Evolutionary conservation across 2,329 filamentous ascomycete genomes (phyloP).

Genomic region (Penicillium sp.): DNA sequence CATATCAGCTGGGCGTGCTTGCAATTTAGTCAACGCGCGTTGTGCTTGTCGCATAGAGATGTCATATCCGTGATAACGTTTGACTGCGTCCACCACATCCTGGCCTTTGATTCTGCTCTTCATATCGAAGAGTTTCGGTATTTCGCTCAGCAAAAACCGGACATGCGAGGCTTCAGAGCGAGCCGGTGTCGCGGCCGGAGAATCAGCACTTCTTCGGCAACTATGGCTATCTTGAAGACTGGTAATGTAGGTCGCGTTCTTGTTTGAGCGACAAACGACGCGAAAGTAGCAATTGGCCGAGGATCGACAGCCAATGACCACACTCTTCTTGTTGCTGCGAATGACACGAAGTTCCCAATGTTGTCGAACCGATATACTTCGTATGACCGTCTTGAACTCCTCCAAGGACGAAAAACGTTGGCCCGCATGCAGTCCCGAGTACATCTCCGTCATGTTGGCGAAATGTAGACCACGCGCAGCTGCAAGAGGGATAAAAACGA

Average conservation of each 20-base stretch:
- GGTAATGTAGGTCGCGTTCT: slow-evolving; percentile 44
- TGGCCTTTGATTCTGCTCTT: slow-evolving; percentile 39
- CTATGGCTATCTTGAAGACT: slow-evolving; percentile 43
- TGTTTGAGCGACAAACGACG: slow-evolving; percentile 44
- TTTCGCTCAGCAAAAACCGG: slow-evolving; percentile 41
- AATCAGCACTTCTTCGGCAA: slow-evolving; percentile 35
- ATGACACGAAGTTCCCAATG: slow-evolving; percentile 45
- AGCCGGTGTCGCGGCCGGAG: slow-evolving; percentile 36
- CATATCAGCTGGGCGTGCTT: slow-evolving; percentile 31
- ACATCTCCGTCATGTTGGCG: slow-evolving; percentile 41
- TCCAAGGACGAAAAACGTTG: slow-evolving; percentile 43
- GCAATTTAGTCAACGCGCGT: slow-evolving; percentile 39
- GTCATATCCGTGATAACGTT: slow-evolving; percentile 45
- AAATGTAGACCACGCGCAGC: slow-evolving; percentile 11
- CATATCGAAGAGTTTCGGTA: slow-evolving; percentile 45
- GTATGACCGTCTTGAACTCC: slow-evolving; percentile 42
- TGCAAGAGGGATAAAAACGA: slow-evolving; percentile 13
- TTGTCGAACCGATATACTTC: slow-evolving; percentile 44
- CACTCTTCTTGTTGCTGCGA: slow-evolving; percentile 45
- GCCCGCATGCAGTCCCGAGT: slow-evolving; percentile 43
- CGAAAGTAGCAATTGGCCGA: slow-evolving; percentile 43
- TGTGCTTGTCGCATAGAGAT: slow-evolving; percentile 45
- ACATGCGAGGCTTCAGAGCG: slow-evolving; percentile 46
- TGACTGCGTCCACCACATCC: slow-evolving; percentile 44
- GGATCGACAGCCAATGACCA: slow-evolving; percentile 45